These are phyloP conservation scores for Zygosaccharomyces kombuchaensis DNA, from an alignment of 805 yeast genomes.

Conservation along the genomic window DNA sequence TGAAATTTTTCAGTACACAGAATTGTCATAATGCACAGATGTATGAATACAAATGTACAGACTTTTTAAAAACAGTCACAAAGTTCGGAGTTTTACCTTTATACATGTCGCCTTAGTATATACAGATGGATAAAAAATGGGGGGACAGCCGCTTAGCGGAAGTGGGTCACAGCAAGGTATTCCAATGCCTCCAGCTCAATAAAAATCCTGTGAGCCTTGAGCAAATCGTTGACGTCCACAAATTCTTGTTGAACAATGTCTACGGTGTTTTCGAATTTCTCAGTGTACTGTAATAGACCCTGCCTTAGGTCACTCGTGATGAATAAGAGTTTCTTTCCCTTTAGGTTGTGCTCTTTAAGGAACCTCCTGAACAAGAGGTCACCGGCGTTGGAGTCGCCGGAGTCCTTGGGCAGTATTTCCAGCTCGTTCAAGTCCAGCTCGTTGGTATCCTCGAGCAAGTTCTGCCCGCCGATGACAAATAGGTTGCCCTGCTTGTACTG, in stretches of 20 bases:
- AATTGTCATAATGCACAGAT: background rate
- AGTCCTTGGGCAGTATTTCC: constrained; percentile 35
- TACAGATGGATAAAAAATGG: constrained; percentile 3
- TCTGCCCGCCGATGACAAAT: constrained; percentile 59
- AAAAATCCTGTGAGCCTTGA: constrained; percentile 71
- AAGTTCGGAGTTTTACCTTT: background rate
- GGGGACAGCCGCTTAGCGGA: constrained; percentile 1
- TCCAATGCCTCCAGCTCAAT: constrained; percentile 71
- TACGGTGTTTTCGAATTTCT: constrained; percentile 47
- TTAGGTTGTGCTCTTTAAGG: constrained; percentile 45
- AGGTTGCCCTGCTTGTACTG: constrained; percentile 73
- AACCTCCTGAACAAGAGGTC: constrained; percentile 43
- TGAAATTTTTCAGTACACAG: background rate
- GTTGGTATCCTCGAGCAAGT: constrained; percentile 15
- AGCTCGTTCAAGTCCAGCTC: constrained; percentile 24
- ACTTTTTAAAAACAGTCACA: constrained; percentile 6
- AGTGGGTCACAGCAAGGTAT: constrained; percentile 43
- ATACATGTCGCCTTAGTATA: background rate
- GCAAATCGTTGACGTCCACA: constrained; percentile 75
- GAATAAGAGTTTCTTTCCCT: constrained; percentile 53
- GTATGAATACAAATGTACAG: constrained; percentile 3
- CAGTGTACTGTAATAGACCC: constrained; percentile 60
- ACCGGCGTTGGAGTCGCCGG: constrained; percentile 40
- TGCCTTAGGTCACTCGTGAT: constrained; percentile 56
- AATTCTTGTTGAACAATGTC: constrained; percentile 71